These are phyloP conservation scores for Metschnikowia aberdeeniae DNA, from an alignment of 805 yeast species.

Conservation along the genomic window DNA sequence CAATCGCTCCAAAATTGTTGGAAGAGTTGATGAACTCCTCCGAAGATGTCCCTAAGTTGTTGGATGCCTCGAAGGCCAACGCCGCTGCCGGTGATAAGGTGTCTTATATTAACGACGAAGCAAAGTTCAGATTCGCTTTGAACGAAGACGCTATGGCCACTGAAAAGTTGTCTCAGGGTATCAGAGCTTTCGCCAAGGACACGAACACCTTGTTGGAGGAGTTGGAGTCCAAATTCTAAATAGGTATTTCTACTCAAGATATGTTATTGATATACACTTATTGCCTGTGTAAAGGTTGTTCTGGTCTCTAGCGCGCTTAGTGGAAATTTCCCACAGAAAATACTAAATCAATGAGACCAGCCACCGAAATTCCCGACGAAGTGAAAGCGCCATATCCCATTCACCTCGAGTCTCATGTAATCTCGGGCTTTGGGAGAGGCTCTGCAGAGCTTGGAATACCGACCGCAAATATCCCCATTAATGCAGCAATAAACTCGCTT, in stretches of 20 bases:
- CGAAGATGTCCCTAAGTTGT: slow-evolving; percentile 75
- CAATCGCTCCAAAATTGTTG: slow-evolving; percentile 89
- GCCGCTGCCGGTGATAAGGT: slow-evolving; percentile 57
- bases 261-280: not conserved
- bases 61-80: slow-evolving; percentile 57
- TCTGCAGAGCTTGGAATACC: slow-evolving; percentile 92
- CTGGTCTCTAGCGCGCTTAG: not conserved
- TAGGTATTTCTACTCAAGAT: not conserved
- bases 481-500: slow-evolving; percentile 38
- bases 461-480: slow-evolving; percentile 82
- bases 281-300: not conserved
- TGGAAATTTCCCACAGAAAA: not conserved
- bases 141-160: slow-evolving; percentile 99
- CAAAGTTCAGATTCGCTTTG: slow-evolving; percentile 82
- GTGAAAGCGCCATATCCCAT: slow-evolving; percentile 50
- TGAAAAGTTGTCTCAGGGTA: slow-evolving; percentile 96
- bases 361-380: slow-evolving; percentile 40
- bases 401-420: slow-evolving; percentile 43
- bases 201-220: slow-evolving; percentile 70
- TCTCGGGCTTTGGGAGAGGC: slow-evolving; percentile 93
- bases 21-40: slow-evolving; percentile 80
- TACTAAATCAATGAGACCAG: slow-evolving; percentile 34
- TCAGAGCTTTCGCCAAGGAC: slow-evolving; percentile 94
- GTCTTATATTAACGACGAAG: slow-evolving; percentile 77
- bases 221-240: slow-evolving; percentile 54